A percentile compares a stretch with the other conserved stretches of the same genome.
Evolutionary conservation across 2,329 filamentous ascomycete species (phyloP).

Genomic region (Neonectria sp.): DNA sequence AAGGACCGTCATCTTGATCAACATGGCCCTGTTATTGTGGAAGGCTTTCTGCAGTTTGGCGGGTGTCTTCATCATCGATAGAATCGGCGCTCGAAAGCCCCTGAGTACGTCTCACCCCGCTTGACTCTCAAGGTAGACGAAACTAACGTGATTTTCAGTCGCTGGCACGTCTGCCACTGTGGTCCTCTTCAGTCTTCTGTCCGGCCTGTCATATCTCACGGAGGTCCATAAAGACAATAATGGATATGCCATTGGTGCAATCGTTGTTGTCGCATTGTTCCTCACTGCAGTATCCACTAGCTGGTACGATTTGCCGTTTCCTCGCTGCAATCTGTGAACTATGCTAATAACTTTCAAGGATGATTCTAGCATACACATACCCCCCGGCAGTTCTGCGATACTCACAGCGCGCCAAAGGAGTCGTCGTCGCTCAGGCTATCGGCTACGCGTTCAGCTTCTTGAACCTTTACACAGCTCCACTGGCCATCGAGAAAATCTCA

Average conservation of each 20-base stretch:
- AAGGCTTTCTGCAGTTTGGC: slow-evolving; percentile 21
- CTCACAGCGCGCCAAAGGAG: slow-evolving; percentile 27
- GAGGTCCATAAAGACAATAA: slow-evolving; percentile 6
- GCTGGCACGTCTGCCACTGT: slow-evolving; percentile 8
- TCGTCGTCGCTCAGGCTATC: slow-evolving; percentile 25
- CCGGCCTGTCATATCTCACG: slow-evolving; percentile 16
- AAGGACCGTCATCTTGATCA: slow-evolving; percentile 15
- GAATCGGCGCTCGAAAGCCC: slow-evolving; percentile 23
- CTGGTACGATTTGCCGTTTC: slow-evolving; percentile 12
- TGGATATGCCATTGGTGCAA: slow-evolving; percentile 22
- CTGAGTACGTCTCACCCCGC: slow-evolving; percentile 4
- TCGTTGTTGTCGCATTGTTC: slow-evolving; percentile 25
- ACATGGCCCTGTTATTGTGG: slow-evolving; percentile 22
- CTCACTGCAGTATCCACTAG: slow-evolving; percentile 22
- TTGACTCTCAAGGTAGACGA: not conserved
- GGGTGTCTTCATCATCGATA: slow-evolving; percentile 26
- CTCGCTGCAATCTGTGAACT: too few relatives aligned
- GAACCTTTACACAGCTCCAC: slow-evolving; percentile 28
- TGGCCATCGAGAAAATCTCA: slow-evolving; percentile 21
- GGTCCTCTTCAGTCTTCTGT: slow-evolving; percentile 5
- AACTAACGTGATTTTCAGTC: slow-evolving; percentile 7
- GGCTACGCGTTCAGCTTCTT: slow-evolving; percentile 27
- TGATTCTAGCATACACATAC: slow-evolving; percentile 23
- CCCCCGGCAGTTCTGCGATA: slow-evolving; percentile 25
- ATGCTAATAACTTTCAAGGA: slow-evolving; percentile 15